These are phyloP conservation scores for Ceratocystiopsis brevicomis DNA, from an alignment of 2,329 filamentous ascomycete genomes.

Conservation along the genomic window DNA sequence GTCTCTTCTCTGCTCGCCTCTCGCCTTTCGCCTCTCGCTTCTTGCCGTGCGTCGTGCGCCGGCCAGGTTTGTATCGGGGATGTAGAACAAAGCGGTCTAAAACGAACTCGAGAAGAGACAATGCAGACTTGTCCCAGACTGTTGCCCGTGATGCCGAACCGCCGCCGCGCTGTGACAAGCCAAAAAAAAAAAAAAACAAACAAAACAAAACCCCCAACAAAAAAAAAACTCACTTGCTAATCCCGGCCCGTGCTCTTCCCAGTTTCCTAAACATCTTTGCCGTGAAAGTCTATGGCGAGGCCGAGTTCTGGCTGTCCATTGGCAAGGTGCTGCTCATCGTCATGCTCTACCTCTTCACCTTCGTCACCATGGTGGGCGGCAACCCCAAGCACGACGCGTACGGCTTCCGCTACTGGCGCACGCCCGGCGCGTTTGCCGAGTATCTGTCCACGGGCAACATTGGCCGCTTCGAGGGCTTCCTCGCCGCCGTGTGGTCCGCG, in stretches of 20 bases:
- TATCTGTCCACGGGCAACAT: slow-evolving; percentile 23
- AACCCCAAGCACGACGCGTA: slow-evolving; percentile 28
- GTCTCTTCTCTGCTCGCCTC: too few species aligned
- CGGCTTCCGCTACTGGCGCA: slow-evolving; percentile 25
- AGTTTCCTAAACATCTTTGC: slow-evolving; percentile 13
- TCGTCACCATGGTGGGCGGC: slow-evolving; percentile 38
- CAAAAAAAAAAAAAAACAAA: too few species aligned
- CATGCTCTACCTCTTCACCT: slow-evolving; percentile 35
- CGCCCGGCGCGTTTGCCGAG: slow-evolving; percentile 22
- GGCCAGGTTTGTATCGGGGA: too few species aligned
- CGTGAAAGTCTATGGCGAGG: slow-evolving; percentile 20
- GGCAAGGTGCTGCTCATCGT: slow-evolving; percentile 30
- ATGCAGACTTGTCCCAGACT: too few species aligned
- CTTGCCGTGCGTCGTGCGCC: too few species aligned
- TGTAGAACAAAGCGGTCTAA: too few species aligned
- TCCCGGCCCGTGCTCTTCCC: background rate
- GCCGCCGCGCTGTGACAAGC: too few species aligned
- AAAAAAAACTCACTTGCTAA: background rate
- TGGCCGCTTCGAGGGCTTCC: slow-evolving; percentile 11
- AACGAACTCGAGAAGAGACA: too few species aligned
- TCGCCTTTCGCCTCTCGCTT: too few species aligned
- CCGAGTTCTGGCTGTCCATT: slow-evolving; percentile 28
- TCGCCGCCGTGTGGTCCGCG: slow-evolving; percentile 17
- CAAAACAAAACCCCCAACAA: too few species aligned
- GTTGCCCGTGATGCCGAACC: too few species aligned